Evolutionary conservation across 129 eudicot genomes (phyloP).

Genomic region (Apium graveolens): DNA sequence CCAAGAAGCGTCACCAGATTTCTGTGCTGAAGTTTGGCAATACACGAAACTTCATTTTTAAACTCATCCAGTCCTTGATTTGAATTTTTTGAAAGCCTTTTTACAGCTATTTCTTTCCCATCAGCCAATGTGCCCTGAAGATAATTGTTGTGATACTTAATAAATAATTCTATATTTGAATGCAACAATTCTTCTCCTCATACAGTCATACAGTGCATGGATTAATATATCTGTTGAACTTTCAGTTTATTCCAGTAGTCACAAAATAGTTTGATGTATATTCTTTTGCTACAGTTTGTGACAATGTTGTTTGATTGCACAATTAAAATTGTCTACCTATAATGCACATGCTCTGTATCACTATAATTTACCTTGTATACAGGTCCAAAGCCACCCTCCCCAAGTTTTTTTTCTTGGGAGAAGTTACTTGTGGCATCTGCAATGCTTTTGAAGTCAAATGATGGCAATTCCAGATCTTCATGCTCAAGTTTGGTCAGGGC

Average conservation of each 20-base stretch:
- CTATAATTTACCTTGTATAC: slow-evolving; percentile 3
- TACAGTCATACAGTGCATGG: no score
- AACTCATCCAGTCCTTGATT: slow-evolving; percentile 5
- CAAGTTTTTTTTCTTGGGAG: background rate
- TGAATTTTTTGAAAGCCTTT: background rate
- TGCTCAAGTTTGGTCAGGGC: background rate
- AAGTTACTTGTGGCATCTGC: slow-evolving; percentile 3
- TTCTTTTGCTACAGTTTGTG: no score
- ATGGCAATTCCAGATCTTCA: slow-evolving; percentile 3
- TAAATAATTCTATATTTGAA: no score
- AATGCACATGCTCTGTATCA: background rate
- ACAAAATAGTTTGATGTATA: no score
- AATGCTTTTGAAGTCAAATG: background rate
- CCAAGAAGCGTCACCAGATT: slow-evolving; percentile 5
- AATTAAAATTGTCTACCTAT: background rate
- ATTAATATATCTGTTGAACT: background rate
- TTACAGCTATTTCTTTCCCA: slow-evolving; percentile 3
- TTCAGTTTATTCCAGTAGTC: no score
- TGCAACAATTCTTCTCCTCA: no score
- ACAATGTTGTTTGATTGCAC: background rate
- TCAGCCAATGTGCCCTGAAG: background rate
- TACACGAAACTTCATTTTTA: background rate
- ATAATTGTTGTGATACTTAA: background rate
- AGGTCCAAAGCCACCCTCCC: slow-evolving; percentile 6
- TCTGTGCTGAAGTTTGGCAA: slow-evolving; percentile 2